Conservation (phyloP, 2,329 filamentous ascomycete species). For the Aspergillus ochraceoroseus region DNA sequence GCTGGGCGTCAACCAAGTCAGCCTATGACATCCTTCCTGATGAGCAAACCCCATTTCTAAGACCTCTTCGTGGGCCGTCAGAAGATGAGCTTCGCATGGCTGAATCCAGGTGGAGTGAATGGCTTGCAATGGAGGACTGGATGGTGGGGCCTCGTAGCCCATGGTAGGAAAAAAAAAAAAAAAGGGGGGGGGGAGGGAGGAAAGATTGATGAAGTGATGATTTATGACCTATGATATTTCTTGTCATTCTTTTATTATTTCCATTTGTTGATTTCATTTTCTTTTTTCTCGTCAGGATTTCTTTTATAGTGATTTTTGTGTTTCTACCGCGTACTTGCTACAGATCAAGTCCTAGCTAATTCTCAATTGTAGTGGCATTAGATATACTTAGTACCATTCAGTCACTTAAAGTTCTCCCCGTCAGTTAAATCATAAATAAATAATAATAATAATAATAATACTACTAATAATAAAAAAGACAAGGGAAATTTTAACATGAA, state of each 20-base stretch:
- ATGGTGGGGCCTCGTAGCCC: conserved; percentile 71
- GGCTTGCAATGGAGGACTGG: conserved; percentile 97
- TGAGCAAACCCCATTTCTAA: conserved; percentile 80
- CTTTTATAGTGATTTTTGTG: conserved; percentile 9
- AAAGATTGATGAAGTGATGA: conserved; percentile 19
- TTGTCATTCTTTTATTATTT: conserved; percentile 12
- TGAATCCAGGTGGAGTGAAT: conserved; percentile 84
- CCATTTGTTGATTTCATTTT: conserved; percentile 6
- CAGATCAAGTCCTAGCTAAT: too few relatives aligned
- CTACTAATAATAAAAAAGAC: too few relatives aligned
- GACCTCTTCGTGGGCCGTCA: conserved; percentile 67
- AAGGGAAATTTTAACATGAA: too few relatives aligned
- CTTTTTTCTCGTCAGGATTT: conserved; percentile 9
- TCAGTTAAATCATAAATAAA: too few relatives aligned
- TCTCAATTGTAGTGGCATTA: too few relatives aligned
- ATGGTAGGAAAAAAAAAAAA: conserved; percentile 21
- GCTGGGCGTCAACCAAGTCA: conserved; percentile 80
- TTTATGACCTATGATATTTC: conserved; percentile 22
- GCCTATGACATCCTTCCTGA: conserved; percentile 82
- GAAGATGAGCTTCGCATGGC: conserved; percentile 76
- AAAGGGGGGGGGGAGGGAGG: background rate
- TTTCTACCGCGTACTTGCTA: background rate
- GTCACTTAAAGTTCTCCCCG: too few relatives aligned
- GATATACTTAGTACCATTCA: too few relatives aligned
- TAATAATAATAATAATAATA: too few relatives aligned